Percentiles rank a stretch among this genome's conserved stretches.
Evolutionary conservation across 768 basidiomycete genomes (phyloP).

Genomic region (Tricholoma saponaceum): DNA sequence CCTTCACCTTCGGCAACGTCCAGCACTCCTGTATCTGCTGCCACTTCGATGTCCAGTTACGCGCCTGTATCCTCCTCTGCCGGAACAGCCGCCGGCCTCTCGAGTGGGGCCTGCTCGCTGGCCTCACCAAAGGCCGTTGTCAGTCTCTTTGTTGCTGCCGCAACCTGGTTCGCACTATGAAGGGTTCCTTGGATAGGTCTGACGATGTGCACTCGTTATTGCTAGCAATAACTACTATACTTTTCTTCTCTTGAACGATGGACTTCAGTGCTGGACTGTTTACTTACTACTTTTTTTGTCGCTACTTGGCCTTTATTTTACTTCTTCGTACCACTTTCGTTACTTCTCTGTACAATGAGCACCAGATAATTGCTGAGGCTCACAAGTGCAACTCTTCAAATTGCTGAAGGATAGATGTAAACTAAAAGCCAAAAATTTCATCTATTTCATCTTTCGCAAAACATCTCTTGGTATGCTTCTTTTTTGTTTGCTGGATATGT

Average conservation of each 20-base stretch:
- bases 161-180: slow-evolving; percentile 49
- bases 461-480: slow-evolving; percentile 30
- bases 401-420: not conserved
- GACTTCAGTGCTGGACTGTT: slow-evolving; percentile 13
- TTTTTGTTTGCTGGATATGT: slow-evolving; percentile 9
- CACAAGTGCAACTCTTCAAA: not conserved
- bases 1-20: slow-evolving; percentile 20
- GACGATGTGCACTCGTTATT: slow-evolving; percentile 10
- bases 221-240: slow-evolving; percentile 14
- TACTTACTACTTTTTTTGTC: slow-evolving; percentile 18
- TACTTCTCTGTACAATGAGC: slow-evolving; percentile 3
- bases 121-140: slow-evolving; percentile 47
- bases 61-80: slow-evolving; percentile 18
- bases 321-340: slow-evolving; percentile 11
- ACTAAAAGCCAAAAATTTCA: slow-evolving; percentile 53
- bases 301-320: slow-evolving; percentile 5
- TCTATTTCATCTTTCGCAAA: slow-evolving; percentile 56
- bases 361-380: slow-evolving; percentile 1
- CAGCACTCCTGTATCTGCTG: slow-evolving; percentile 18
- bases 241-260: slow-evolving; percentile 27
- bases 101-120: slow-evolving; percentile 43
- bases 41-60: slow-evolving; percentile 21
- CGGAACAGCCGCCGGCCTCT: slow-evolving; percentile 13
- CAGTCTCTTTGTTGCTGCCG: slow-evolving; percentile 41
- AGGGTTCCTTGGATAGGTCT: not conserved